A percentile compares a stretch with the other conserved stretches of the same genome.
Evolutionary conservation across 164 flowering plant species (phyloP).

Genomic region (Sextonia rubra): DNA sequence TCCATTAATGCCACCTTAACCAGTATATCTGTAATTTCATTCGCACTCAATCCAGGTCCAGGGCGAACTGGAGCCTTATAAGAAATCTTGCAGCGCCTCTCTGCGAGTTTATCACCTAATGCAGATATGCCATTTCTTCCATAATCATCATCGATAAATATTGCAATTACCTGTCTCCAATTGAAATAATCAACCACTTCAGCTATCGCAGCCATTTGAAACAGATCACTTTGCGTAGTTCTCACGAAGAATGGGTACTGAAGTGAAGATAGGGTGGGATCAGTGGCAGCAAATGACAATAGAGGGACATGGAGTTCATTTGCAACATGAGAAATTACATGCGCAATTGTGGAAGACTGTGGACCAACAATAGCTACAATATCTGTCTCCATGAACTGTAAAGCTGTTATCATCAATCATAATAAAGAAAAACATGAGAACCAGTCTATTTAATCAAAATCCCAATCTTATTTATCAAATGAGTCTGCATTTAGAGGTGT

Average conservation of each 20-base stretch:
- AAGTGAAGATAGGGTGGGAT: slow-evolving; percentile 73
- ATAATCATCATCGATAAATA: slow-evolving; percentile 71
- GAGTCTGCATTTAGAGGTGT: not conserved
- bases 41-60: slow-evolving; percentile 18
- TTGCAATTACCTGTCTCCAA: slow-evolving; percentile 72
- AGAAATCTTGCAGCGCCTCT: slow-evolving; percentile 59
- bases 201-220: slow-evolving; percentile 85
- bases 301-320: slow-evolving; percentile 84
- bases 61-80: slow-evolving; percentile 59
- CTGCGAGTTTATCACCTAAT: slow-evolving; percentile 61
- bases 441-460: not conserved
- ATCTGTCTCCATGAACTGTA: slow-evolving; percentile 79
- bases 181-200: slow-evolving; percentile 60
- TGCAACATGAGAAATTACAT: slow-evolving; percentile 61
- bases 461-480: not conserved
- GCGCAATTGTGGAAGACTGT: slow-evolving; percentile 77
- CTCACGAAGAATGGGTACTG: slow-evolving; percentile 79
- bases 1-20: slow-evolving; percentile 62
- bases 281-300: slow-evolving; percentile 87
- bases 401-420: slow-evolving; percentile 35
- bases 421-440: not conserved
- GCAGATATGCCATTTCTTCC: slow-evolving; percentile 86
- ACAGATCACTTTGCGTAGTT: slow-evolving; percentile 66
- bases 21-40: slow-evolving; percentile 48
- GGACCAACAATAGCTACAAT: slow-evolving; percentile 81